A percentile compares a stretch with the other conserved stretches of the same genome.
phyloP scores from a whole-genome alignment of 2,329 filamentous ascomycete species.

The Chrysoporthe deuterocubensis region DNA sequence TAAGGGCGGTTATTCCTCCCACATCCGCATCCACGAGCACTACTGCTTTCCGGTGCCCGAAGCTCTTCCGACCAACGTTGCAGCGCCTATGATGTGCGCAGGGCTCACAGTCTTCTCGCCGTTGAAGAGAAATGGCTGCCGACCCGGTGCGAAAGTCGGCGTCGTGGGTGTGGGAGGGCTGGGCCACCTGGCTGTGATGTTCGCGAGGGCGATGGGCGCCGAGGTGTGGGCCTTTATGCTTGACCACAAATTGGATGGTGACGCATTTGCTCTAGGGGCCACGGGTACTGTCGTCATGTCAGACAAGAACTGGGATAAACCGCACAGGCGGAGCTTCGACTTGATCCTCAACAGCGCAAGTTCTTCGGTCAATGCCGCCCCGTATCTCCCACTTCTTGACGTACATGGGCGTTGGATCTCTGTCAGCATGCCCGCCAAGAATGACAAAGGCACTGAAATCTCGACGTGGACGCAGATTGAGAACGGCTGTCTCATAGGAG shows the following conservation, averaged over 20 bases:
- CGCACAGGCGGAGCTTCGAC: conserved; percentile 69
- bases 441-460: conserved; percentile 72
- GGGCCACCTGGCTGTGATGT: conserved; percentile 72
- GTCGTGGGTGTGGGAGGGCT: conserved; percentile 75
- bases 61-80: conserved; percentile 62
- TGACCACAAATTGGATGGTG: conserved; percentile 62
- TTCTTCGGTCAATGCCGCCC: conserved; percentile 67
- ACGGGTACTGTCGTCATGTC: conserved; percentile 63
- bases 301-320: conserved; percentile 61
- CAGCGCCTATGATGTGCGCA: conserved; percentile 83
- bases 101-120: conserved; percentile 82
- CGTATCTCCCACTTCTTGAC: conserved; percentile 80
- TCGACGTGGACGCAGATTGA: conserved; percentile 74
- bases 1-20: conserved; percentile 58
- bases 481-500: conserved; percentile 76
- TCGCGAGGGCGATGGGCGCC: conserved; percentile 65
- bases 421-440: conserved; percentile 69
- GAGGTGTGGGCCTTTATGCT: conserved; percentile 67
- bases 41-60: conserved; percentile 77
- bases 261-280: conserved; percentile 62
- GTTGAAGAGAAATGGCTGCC: conserved; percentile 73
- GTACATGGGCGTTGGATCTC: conserved; percentile 81
- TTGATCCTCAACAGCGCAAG: conserved; percentile 78
- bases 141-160: conserved; percentile 78
- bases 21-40: conserved; percentile 67